Evolutionary conservation across 257 asterid genomes (phyloP).

Genomic region (Datura wrightii): DNA sequence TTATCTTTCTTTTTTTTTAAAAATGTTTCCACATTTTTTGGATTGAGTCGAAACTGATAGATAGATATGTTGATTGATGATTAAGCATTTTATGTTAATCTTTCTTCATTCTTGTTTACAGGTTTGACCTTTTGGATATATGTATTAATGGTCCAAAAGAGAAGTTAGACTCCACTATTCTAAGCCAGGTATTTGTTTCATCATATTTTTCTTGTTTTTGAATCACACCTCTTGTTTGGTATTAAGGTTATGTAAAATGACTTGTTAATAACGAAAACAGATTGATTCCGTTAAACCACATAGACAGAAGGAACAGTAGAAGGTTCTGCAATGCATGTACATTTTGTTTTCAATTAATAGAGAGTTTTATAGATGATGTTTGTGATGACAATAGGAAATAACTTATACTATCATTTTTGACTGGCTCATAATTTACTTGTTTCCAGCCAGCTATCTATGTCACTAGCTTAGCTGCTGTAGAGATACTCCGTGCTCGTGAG

Average conservation of each 20-base stretch:
- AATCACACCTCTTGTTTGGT: not conserved
- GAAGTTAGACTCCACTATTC: conserved; percentile 89
- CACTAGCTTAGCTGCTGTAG: conserved; percentile 98
- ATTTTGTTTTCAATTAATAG: conserved; percentile 4
- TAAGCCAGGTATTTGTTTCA: conserved; percentile 79
- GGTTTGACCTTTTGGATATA: conserved; percentile 86
- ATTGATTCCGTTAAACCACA: not conserved
- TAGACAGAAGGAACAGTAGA: not conserved
- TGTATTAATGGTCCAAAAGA: conserved; percentile 97
- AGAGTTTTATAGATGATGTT: not conserved
- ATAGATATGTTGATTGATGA: conserved; percentile 25
- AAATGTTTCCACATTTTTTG: not conserved
- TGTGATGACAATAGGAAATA: not conserved
- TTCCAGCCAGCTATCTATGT: conserved; percentile 94
- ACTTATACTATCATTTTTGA: not conserved
- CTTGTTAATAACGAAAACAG: not conserved
- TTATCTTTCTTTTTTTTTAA: not conserved
- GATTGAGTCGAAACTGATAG: not conserved
- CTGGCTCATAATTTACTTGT: conserved; percentile 25
- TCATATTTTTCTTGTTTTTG: not conserved
- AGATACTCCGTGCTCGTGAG: conserved; percentile 90
- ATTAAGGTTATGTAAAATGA: not conserved
- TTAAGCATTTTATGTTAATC: conserved; percentile 29
- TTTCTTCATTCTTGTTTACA: conserved; percentile 37
- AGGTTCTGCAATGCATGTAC: conserved; percentile 4